Percentiles rank a stretch among this genome's conserved stretches.
These are phyloP conservation scores for Pachysandra terminalis DNA, from an alignment of 164 flowering plant genomes.

Conservation along the genomic window DNA sequence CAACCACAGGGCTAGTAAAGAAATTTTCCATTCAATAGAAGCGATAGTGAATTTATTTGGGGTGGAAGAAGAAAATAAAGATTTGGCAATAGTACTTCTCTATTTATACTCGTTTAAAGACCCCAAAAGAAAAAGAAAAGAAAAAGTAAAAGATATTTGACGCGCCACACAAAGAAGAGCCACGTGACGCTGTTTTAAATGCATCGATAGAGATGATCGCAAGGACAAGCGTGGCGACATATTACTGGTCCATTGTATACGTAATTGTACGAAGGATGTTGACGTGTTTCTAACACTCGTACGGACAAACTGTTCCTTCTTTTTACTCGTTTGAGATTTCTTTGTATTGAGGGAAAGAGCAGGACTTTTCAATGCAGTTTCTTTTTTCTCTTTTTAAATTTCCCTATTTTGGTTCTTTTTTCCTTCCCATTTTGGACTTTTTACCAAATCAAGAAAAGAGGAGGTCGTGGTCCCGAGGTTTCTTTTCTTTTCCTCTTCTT, in stretches of 20 bases:
- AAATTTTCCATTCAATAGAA: too few relatives aligned
- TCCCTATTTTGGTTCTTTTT: background rate
- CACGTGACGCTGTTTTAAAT: background rate
- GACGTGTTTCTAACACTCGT: conserved; percentile 1
- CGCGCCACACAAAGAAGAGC: background rate
- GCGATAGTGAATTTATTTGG: too few relatives aligned
- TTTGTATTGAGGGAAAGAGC: background rate
- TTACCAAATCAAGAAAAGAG: conserved; percentile 11
- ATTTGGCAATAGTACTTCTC: too few relatives aligned
- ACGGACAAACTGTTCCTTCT: background rate
- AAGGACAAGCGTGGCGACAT: background rate
- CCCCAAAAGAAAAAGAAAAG: background rate
- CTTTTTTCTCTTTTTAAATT: background rate
- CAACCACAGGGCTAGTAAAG: too few relatives aligned
- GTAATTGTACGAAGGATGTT: conserved; percentile 10
- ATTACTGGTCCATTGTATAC: background rate
- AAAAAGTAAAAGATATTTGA: background rate
- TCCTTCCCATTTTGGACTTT: background rate
- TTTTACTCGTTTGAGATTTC: background rate
- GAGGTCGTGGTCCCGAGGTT: background rate
- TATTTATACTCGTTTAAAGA: too few relatives aligned
- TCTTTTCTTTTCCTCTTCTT: background rate
- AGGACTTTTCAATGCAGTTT: too few relatives aligned
- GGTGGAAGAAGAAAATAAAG: too few relatives aligned
- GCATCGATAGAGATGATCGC: background rate